Base-by-base conservation (phyloP, 192 early-diverging fungal genomes). In the Coemansia sp. region DNA sequence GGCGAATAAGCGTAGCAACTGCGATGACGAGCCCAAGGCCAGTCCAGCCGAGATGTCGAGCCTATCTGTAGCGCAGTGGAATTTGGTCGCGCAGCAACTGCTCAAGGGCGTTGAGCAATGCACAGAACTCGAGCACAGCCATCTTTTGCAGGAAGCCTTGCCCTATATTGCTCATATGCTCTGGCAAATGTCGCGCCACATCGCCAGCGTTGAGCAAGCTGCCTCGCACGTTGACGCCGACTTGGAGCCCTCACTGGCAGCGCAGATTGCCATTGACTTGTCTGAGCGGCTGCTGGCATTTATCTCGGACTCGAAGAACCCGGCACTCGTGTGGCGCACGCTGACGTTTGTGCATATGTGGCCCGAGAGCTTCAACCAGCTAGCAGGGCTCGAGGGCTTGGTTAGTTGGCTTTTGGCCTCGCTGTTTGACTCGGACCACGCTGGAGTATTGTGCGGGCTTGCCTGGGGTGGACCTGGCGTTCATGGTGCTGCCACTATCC, bases 311-410 rank as follows among this genome's bases (percentile, higher is more conserved):
- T 15, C 52, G 15, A 49, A 55, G 22, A 52, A 36, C 5, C 62
- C 66, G 3, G 70, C 69, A 20, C 63, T 70, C 18, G 53, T 73
- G 10, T 84, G 81, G 76, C 73, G 69, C 27, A 70, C 76, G n/a
- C 71, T 84, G 44, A 15, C 68, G 38, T 84, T 79, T 71, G 68
- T 76, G 18, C 61, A 68, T 6, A 65, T 67, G 44, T 84, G 81
- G 81, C 64, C 60, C 3, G 70, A 52, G 8, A 62, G 66, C 8
- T 79, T 79, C 39, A 12, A 69, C 34, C 47, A 74, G 33, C 12
- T 84, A 40, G 73, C 73, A 3, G 61, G 57, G n/a, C 55, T 84
- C 36, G 68, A 72, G 1, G 57, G 22, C 7, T 20, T 47, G 7
- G 41, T 68, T 22, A 52, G 53, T 18, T 15, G 29, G 18, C 73